A percentile compares a stretch with the other conserved stretches of the same genome.
Evolutionary conservation across 2,329 filamentous ascomycete species (phyloP).

Genomic region (Cytospora piceae): DNA sequence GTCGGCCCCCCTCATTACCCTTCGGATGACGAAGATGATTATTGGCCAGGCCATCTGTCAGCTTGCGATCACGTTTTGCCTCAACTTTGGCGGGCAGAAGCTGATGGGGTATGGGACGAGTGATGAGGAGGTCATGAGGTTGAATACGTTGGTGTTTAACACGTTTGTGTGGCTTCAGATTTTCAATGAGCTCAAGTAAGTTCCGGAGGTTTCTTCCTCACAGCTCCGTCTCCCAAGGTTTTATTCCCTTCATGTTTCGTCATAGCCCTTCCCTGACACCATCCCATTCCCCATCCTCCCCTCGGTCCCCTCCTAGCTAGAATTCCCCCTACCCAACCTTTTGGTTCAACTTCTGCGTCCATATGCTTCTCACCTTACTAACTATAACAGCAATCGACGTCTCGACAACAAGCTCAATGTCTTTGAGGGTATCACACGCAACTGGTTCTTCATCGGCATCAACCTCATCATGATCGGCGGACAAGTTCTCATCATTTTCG

Average conservation of each 20-base stretch:
- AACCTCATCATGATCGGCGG: constrained; percentile 81
- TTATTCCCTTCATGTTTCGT: background rate
- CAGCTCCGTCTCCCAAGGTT: background rate
- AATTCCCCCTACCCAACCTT: background rate
- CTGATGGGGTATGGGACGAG: constrained; percentile 60
- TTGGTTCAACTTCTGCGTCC: constrained; percentile 1
- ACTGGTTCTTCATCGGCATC: constrained; percentile 82
- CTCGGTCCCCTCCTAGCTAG: background rate
- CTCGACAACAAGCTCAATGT: constrained; percentile 89
- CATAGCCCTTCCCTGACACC: background rate
- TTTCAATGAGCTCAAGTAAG: constrained; percentile 77
- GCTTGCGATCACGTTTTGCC: constrained; percentile 67
- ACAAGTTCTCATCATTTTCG: constrained; percentile 82
- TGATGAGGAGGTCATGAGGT: constrained; percentile 52
- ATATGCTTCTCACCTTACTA: constrained; percentile 7
- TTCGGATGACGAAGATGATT: constrained; percentile 90
- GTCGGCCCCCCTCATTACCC: constrained; percentile 71
- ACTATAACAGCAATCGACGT: constrained; percentile 65
- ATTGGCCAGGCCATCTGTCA: constrained; percentile 80
- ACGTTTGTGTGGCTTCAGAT: constrained; percentile 88
- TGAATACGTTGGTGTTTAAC: constrained; percentile 77
- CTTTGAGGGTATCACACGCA: constrained; percentile 77
- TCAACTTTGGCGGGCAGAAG: constrained; percentile 66
- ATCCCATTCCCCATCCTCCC: background rate
- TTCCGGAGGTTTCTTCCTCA: constrained; percentile 25